Base-by-base conservation (phyloP, 345 rosid species). In the Pugionium dolabratum region DNA sequence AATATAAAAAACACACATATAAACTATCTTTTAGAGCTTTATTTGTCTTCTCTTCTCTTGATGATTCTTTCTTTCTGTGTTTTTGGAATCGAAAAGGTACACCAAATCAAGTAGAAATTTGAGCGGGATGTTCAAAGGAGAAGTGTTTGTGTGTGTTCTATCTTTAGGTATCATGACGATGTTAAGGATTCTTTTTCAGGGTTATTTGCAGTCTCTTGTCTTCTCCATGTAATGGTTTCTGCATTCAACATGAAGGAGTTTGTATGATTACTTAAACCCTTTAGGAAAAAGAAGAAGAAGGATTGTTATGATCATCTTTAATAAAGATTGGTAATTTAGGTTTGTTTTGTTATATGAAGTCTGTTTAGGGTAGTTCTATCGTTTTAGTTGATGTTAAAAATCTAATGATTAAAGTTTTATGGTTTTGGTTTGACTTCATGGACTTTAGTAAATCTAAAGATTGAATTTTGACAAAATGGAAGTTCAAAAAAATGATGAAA, bases 191-290 rank as follows among this genome's bases (percentile, higher is more conserved):
- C 18, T 52, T 62, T 46, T 1, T 55, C 28, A 26, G 51, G 30
- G 58, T 63, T 63, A 33, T 49, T 30, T 49, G 67, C 8, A 29
- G 36, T 49, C 10, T 61, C 36, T 47, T 36, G 45, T 37, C 56
- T 62, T 63, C 48, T 50, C 66, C 18, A 49, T 71, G 54, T 71
- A 64, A 63, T 63, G 69, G 57, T 37, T 62, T 45, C 49, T 70
- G 11, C 11, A 53, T 46, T 9, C 54, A 70, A 36, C 62, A 46
- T 70, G 43, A 30, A 35, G 9, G 50, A 61, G 67, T 53, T 50
- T 35, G 67, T 60, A 50, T 59, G 43, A 43, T 43, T 60, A 43
- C 33, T 43, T n/a, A 60, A 42, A 33, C 46, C 59, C 18, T 7
- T 29, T 35, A 52, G 35, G 34, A 53, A 18, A 18, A 18, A 18